Base-by-base conservation (phyloP, 1,284 basidiomycete genomes). In the Ceratobasidium sp. region DNA sequence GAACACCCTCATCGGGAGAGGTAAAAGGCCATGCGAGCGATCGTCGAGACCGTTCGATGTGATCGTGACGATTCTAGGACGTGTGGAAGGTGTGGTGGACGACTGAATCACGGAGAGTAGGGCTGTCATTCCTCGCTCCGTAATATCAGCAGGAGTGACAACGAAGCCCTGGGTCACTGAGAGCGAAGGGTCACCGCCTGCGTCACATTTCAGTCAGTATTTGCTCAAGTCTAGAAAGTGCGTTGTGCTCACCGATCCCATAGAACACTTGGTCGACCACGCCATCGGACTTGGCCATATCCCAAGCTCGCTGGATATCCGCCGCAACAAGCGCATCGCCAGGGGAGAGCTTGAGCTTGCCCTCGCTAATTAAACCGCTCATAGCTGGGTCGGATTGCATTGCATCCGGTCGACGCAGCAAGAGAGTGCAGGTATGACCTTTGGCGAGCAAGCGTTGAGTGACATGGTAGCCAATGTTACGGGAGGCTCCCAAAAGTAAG, bases 381-480 rank as follows among this genome's bases (percentile, higher is more conserved):
- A 88, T 83, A 2, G 72, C 76, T 14, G 79, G 78, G 74, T 89
- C 85, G 5, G 79, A 74, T 73, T 88, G 85, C 73, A 88, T 87
- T 0, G 80, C 80, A 9, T 80, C 75, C 4, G 82, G 79, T 0
- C 79, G 81, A 18, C 87, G 84, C 4, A 89, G 81, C 16, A 88
- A 81, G 76, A 86, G 87, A 0, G 86, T 87, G 26, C 88, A 84
- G 7, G 82, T 84, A 2, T 83, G 80, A 7, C 87, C 86, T 66
- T 84, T 79, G 3, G n/a, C 81, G 32, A 89, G 82, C 1, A 90
- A 81, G 21, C 86, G 79, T 32, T 86, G 54, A 1, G 85, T 81
- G 49, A 88, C 78, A 73, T 82, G 81, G 79, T 89, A 89, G 1
- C 88, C 89, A 74, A 89, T 88, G 79, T 89, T 88, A 61, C 50